Evolutionary conservation across 352 stramenopile genomes (phyloP), one percentile per base, ranked within the genome.

Genomic region (Lagenidium giganteum): DNA sequence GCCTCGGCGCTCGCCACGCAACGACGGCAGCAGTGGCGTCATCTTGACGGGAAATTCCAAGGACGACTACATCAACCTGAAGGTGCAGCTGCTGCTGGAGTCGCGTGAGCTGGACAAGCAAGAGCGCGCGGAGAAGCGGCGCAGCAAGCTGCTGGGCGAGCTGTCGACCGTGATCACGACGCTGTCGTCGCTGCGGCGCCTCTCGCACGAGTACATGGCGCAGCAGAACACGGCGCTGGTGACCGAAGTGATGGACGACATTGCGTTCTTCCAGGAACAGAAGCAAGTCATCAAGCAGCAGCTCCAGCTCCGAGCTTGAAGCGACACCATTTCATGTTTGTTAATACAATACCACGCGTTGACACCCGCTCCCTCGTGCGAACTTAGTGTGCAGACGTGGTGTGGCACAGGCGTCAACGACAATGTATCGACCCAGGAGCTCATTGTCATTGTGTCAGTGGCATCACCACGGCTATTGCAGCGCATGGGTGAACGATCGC

Each of bases 201-300:
- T 70, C 35, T 55, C 58, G 41, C 67, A 64, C 55, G 63, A 73
- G 18, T 61, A 61, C 3, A 45, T 47, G 12, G 53, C 57, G n/a
- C 43, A 34, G 5, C 37, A 32, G 4, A 42, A 54, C 18, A 21
- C 37, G 1, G 31, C 33, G 16, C 33, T 68, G n/a, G 39, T 73
- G 20, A 34, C 57, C 4, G 65, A 70, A 14, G 61, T 70, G 29
- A 54, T 61, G 21, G 40, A 67, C 14, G 65, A 76, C 51, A 67
- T 76, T n/a, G 58, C 54, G 14, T 72, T 68, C 32, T 76, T 76
- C 40, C 62, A 64, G 17, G 48, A 56, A 3, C 61, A 72, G 37
- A 70, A 68, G 33, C 47, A 57, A 21, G 53, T 61, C 33, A 34
- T 76, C 24, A 70, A 70, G 49, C 48, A 54, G 26, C 40, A 60